Percentiles rank a stretch among this genome's conserved stretches.
phyloP scores from a whole-genome alignment of 148 eudicot genomes.

The Vaccinium darrowii region DNA sequence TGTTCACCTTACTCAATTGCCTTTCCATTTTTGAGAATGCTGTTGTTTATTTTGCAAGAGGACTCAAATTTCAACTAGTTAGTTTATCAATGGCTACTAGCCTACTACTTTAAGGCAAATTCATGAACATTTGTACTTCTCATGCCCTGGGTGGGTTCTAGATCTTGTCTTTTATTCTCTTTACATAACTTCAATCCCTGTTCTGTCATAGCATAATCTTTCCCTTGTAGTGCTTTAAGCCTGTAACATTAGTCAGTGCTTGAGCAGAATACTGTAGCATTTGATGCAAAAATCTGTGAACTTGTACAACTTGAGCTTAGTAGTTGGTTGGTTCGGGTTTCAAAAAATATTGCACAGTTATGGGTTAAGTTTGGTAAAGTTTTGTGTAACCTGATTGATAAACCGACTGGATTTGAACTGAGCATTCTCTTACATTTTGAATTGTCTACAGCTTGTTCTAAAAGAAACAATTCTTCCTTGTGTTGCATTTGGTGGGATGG shows the following conservation, averaged over 20 bases:
- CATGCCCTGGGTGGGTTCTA: background rate
- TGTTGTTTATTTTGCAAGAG: conserved; percentile 4
- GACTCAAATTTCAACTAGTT: background rate
- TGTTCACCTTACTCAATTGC: background rate
- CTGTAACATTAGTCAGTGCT: background rate
- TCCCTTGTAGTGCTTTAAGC: background rate
- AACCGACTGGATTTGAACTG: background rate
- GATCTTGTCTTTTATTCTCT: background rate
- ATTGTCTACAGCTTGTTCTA: background rate
- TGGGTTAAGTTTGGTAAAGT: background rate
- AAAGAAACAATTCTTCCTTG: background rate
- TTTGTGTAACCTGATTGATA: background rate
- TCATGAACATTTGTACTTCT: background rate
- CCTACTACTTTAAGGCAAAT: background rate
- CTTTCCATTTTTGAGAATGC: background rate
- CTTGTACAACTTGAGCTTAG: background rate
- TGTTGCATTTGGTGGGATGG: background rate
- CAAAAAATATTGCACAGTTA: background rate
- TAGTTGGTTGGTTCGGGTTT: background rate
- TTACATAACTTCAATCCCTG: background rate
- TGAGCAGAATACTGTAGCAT: background rate
- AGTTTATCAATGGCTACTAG: background rate
- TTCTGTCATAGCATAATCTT: background rate
- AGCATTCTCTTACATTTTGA: background rate
- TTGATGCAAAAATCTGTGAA: background rate